Conservation (phyloP, 495 filamentous ascomycete species). For the Hypoxylon intermedium region DNA sequence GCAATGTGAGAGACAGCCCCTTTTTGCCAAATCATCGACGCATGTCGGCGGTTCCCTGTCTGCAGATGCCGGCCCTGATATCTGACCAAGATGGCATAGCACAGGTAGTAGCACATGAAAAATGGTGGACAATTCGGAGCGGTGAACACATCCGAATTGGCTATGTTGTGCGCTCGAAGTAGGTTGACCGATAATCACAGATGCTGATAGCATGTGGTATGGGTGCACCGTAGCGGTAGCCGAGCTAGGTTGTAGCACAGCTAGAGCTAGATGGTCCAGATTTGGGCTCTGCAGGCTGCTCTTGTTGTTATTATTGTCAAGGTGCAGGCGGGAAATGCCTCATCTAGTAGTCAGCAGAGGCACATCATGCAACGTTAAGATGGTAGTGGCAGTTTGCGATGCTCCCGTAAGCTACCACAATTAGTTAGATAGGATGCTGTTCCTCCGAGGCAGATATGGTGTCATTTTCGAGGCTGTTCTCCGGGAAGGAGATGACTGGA, state of each 20-base stretch:
- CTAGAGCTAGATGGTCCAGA: conserved; percentile 9
- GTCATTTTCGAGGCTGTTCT: conserved; percentile 13
- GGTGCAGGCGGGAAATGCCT: conserved; percentile 32
- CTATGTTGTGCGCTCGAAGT: conserved; percentile 27
- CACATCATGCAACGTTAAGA: conserved; percentile 25
- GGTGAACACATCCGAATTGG: conserved; percentile 31
- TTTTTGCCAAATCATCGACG: conserved; percentile 33
- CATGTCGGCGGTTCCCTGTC: conserved; percentile 22
- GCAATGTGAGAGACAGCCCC: conserved; percentile 8
- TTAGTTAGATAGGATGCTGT: conserved; percentile 29
- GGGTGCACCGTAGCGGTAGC: conserved; percentile 17
- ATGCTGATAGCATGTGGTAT: conserved; percentile 30
- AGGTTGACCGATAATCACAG: conserved; percentile 25
- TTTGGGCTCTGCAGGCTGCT: neutral
- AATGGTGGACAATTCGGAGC: conserved; percentile 21
- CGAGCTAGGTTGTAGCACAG: conserved; percentile 20
- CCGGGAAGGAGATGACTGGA: neutral
- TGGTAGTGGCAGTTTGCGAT: conserved; percentile 19
- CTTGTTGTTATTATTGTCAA: conserved; percentile 17
- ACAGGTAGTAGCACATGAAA: conserved; percentile 14
- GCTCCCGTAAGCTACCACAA: conserved; percentile 34
- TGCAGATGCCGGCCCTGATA: conserved; percentile 21
- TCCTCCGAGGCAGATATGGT: conserved; percentile 34
- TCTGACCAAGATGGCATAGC: conserved; percentile 18
- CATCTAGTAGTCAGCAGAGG: conserved; percentile 23